Percentiles rank a stretch among this genome's conserved stretches.
Evolutionary conservation across 2,329 filamentous ascomycete genomes (phyloP).

Genomic region (Thermoascus crustaceus): DNA sequence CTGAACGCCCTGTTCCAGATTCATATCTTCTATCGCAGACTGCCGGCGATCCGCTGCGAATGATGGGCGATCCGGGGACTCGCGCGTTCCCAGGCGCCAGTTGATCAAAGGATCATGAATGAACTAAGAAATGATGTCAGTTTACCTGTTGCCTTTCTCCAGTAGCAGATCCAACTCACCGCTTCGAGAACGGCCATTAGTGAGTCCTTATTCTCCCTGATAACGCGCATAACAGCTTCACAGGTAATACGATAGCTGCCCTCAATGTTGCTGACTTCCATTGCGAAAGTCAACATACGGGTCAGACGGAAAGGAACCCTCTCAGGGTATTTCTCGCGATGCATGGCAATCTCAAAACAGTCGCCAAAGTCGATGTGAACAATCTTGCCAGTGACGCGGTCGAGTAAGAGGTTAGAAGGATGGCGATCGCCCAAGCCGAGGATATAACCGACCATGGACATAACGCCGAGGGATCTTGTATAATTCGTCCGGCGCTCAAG

Average conservation of each 20-base stretch:
- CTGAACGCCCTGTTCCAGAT: slow-evolving; percentile 43
- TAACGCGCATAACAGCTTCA: slow-evolving; percentile 94
- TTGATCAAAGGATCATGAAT: slow-evolving; percentile 98
- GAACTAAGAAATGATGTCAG: slow-evolving; percentile 54
- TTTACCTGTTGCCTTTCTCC: slow-evolving; percentile 4
- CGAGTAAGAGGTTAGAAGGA: slow-evolving; percentile 95
- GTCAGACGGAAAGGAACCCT: slow-evolving; percentile 95
- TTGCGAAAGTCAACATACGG: slow-evolving; percentile 97
- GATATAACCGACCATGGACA: slow-evolving; percentile 99
- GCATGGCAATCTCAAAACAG: slow-evolving; percentile 99
- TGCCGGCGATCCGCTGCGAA: slow-evolving; percentile 54
- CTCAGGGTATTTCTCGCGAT: slow-evolving; percentile 97
- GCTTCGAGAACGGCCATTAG: slow-evolving; percentile 97
- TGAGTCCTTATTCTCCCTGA: slow-evolving; percentile 95
- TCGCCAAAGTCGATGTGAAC: slow-evolving; percentile 99
- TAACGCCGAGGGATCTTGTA: slow-evolving; percentile 90
- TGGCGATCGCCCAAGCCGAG: slow-evolving; percentile 93
- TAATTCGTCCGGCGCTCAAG: slow-evolving; percentile 97
- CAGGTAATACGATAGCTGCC: slow-evolving; percentile 97
- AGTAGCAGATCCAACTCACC: slow-evolving; percentile 50
- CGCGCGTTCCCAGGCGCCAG: slow-evolving; percentile 70
- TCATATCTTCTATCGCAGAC: slow-evolving; percentile 47
- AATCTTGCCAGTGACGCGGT: slow-evolving; percentile 91
- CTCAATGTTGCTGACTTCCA: slow-evolving; percentile 99
- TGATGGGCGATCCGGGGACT: slow-evolving; percentile 52